Percentiles rank a stretch among this genome's conserved stretches.
These are phyloP conservation scores for Aspergillus piperis DNA, from an alignment of 2,329 filamentous ascomycete species.

Conservation along the genomic window DNA sequence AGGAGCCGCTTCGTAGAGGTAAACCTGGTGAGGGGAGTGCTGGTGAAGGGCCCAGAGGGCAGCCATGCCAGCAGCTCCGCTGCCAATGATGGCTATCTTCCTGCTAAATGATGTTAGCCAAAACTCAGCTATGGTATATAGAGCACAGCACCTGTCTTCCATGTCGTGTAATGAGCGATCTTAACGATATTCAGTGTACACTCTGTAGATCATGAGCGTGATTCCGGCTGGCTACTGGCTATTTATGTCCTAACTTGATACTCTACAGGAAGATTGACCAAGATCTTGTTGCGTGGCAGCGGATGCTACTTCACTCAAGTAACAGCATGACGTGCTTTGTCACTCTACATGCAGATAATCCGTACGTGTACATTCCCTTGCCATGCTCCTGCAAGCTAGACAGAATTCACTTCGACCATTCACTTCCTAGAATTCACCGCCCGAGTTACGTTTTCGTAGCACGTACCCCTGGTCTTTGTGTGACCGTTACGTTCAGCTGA, in stretches of 20 bases:
- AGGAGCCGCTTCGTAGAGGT: constrained; percentile 5
- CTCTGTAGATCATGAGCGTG: neutral
- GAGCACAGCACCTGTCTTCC: neutral
- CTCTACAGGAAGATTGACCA: too few relatives aligned
- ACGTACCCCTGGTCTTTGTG: too few relatives aligned
- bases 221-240: neutral
- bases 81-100: constrained; percentile 9
- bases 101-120: neutral
- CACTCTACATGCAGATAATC: neutral
- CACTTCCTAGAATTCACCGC: too few relatives aligned
- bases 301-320: neutral
- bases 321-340: neutral
- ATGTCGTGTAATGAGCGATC: neutral
- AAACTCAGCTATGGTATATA: neutral
- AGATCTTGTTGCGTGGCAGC: neutral
- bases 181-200: neutral
- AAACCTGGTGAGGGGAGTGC: constrained; percentile 2
- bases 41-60: constrained; percentile 7
- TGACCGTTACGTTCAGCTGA: too few relatives aligned
- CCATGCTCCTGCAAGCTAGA: neutral
- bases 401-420: neutral
- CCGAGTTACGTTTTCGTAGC: too few relatives aligned
- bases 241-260: neutral
- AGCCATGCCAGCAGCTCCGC: constrained; percentile 5
- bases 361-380: neutral